A percentile compares a stretch with the other conserved stretches of the same genome.
Conservation (phyloP, 192 early-diverging fungal genomes). For the Umbelopsis sp. region DNA sequence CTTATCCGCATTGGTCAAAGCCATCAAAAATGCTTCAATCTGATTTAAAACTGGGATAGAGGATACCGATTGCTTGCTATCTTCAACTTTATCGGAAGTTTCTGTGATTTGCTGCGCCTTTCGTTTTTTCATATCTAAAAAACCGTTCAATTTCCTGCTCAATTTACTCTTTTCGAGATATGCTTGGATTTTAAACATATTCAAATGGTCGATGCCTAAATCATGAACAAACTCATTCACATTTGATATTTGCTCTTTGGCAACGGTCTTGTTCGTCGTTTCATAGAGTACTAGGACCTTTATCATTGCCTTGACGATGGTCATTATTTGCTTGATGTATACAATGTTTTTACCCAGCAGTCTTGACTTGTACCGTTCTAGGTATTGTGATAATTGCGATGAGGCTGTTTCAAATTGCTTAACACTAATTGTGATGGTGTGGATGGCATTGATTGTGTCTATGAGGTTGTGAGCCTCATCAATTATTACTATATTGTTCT, state of each 20-base stretch:
- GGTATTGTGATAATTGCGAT: slow-evolving; percentile 68
- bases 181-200: slow-evolving; percentile 74
- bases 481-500: slow-evolving; percentile 79
- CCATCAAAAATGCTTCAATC: slow-evolving; percentile 59
- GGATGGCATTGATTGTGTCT: slow-evolving; percentile 72
- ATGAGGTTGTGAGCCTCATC: slow-evolving; percentile 83
- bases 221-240: slow-evolving; percentile 74
- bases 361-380: slow-evolving; percentile 65
- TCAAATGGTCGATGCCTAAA: slow-evolving; percentile 76
- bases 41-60: slow-evolving; percentile 45
- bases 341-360: slow-evolving; percentile 72
- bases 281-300: slow-evolving; percentile 26
- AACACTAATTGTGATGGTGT: slow-evolving; percentile 63
- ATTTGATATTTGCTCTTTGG: slow-evolving; percentile 44
- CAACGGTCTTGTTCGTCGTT: not conserved
- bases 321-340: slow-evolving; percentile 77
- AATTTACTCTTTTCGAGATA: slow-evolving; percentile 74
- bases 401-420: slow-evolving; percentile 53
- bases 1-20: slow-evolving; percentile 59
- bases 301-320: slow-evolving; percentile 59
- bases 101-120: slow-evolving; percentile 4
- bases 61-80: slow-evolving; percentile 12
- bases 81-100: not conserved
- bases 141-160: slow-evolving; percentile 66
- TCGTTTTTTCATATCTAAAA: slow-evolving; percentile 44